Percentiles rank a stretch among this genome's conserved stretches.
Conservation (phyloP, 73 alveolate genomes). For the Uronychia setigera region DNA sequence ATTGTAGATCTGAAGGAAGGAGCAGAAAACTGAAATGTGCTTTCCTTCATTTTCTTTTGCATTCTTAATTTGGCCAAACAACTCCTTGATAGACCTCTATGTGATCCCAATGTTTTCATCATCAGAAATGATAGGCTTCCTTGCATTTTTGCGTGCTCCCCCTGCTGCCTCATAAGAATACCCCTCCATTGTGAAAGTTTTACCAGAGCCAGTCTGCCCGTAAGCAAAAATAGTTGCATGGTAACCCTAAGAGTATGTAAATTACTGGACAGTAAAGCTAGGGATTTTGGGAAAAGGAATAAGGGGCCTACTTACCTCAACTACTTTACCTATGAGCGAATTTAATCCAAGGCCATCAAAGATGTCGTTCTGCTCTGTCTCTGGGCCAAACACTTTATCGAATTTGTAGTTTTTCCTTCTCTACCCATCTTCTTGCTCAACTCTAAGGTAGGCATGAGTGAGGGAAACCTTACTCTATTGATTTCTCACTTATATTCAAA, state of each 20-base stretch:
- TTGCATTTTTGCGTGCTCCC: conserved; percentile 11
- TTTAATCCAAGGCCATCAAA: conserved; percentile 23
- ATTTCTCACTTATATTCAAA: background rate
- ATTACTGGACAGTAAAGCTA: background rate
- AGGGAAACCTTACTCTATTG: background rate
- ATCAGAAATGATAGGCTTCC: conserved; percentile 29
- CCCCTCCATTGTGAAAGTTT: conserved; percentile 67
- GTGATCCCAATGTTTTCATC: conserved; percentile 28
- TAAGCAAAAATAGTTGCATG: conserved; percentile 53
- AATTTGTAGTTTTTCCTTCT: conserved; percentile 19
- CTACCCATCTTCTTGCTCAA: background rate
- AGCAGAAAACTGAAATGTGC: conserved; percentile 21
- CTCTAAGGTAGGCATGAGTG: background rate
- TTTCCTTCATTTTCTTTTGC: conserved; percentile 9
- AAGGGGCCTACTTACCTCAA: conserved; percentile 32
- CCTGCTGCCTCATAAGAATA: conserved; percentile 13
- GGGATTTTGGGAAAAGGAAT: no score
- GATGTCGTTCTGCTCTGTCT: conserved; percentile 20
- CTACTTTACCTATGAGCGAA: conserved; percentile 37
- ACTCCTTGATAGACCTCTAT: conserved; percentile 16
- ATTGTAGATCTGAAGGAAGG: conserved; percentile 54
- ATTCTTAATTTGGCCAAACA: background rate
- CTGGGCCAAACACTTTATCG: conserved; percentile 42
- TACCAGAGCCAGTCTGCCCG: conserved; percentile 68
- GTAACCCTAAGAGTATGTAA: conserved; percentile 27